Base-by-base conservation (phyloP, 768 basidiomycete genomes). In the Suillus decipiens region DNA sequence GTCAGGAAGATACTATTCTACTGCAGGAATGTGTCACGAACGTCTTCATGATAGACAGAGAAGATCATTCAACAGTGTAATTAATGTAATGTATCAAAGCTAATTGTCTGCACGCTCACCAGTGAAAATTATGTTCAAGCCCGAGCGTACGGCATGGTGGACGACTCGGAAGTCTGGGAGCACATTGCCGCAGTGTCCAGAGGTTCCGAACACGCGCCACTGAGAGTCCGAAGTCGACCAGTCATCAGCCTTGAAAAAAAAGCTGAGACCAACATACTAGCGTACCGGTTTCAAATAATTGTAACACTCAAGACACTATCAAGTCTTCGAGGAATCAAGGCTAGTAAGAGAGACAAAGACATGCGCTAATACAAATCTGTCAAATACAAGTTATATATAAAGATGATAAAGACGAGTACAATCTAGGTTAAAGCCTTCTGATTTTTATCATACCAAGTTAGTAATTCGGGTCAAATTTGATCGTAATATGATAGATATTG, bases 341-440 rank as follows among this genome's bases (percentile, higher is more conserved):
- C 48, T 15, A 51, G 19, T 15, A 51, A 19, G 50, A 51, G 10
- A 12, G 51, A 53, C 33, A 53, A 53, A 53, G 33, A 53, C 33
- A 53, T 53, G 51, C 11, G 33, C 51, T 36, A 53, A 53, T 53
- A 51, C n/a, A 4, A 11, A 53, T 33, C 51, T 33, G 51, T 53
- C 51, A 53, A 53, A 53, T n/a, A 10, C 31, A 34, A 33, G 31
- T 6, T 9, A 33, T 51, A 34, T 53, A n/a, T 31, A 19, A 34
- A 53, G 19, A 53, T 33, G 51, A n/a, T 31, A 19, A 34, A 53
- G 19, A 53, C 19, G 51, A 12, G 1, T 28, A 51, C 15, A 28
- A 50, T 22, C 14, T 6, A 24, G 24, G 47, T 9, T 48, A 48
- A 48, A 48, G 48, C 24, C 15, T 48, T 24, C 28, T 48, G 47